phyloP scores from a whole-genome alignment of 139 green algal genomes.

The Haematococcus lacustris region DNA sequence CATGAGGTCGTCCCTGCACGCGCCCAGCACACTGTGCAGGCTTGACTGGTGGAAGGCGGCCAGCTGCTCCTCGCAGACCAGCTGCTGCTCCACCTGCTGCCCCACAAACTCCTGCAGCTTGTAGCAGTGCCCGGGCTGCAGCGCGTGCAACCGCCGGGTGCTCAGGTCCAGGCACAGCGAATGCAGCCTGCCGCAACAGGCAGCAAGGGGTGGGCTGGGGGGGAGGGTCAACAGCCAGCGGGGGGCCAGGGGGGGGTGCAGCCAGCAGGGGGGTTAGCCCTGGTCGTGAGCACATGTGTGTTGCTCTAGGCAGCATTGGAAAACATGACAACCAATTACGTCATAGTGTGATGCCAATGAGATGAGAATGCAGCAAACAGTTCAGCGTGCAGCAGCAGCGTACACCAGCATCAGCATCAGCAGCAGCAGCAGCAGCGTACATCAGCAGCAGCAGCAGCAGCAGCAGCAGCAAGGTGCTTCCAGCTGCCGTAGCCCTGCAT shows the following conservation, averaged over 20 bases:
- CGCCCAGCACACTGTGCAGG: conserved; percentile 38
- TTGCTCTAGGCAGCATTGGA: background rate
- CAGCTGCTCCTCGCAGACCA: conserved; percentile 20
- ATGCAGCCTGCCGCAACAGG: conserved; percentile 20
- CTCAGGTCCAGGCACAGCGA: conserved; percentile 54
- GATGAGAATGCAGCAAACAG: background rate
- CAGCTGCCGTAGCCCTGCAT: background rate
- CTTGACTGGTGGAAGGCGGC: conserved; percentile 32
- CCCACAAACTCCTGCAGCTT: conserved; percentile 41
- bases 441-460: no score
- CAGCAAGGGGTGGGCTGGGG: background rate
- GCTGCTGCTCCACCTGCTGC: conserved; percentile 31
- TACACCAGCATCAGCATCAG: no score
- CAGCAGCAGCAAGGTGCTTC: background rate
- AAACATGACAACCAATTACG: background rate
- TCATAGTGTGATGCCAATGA: background rate
- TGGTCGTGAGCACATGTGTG: background rate
- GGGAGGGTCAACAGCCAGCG: background rate
- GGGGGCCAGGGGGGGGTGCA: background rate
- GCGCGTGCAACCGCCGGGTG: conserved; percentile 49
- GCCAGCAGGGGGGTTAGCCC: background rate
- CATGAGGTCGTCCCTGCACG: conserved; percentile 53
- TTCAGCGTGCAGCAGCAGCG: background rate
- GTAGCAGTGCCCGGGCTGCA: conserved; percentile 12
- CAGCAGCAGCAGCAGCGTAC: background rate